phyloP scores from a whole-genome alignment of 2,329 filamentous ascomycete genomes.

The Fusarium drepaniforme region DNA sequence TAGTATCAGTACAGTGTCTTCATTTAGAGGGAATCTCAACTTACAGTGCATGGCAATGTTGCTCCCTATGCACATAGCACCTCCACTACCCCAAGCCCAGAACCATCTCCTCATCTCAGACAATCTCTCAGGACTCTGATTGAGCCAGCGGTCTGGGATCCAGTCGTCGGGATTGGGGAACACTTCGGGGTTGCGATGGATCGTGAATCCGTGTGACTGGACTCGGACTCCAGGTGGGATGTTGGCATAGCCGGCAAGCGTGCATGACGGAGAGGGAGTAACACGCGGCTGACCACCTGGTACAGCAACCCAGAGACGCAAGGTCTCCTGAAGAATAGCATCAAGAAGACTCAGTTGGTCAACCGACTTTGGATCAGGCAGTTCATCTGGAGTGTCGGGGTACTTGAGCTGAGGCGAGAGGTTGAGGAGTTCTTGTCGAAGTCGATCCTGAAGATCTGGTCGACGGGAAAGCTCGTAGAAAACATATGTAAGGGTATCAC shows the following conservation, averaged over 20 bases:
- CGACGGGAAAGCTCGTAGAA: slow-evolving; percentile 10
- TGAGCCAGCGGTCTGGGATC: background rate
- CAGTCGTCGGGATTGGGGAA: slow-evolving; percentile 7
- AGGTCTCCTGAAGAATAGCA: slow-evolving; percentile 7
- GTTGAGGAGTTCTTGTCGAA: background rate
- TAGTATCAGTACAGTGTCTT: background rate
- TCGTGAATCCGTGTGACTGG: background rate
- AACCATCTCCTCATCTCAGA: slow-evolving; percentile 13
- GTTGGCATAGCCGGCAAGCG: slow-evolving; percentile 2
- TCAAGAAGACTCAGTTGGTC: slow-evolving; percentile 7
- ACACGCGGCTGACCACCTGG: slow-evolving; percentile 12
- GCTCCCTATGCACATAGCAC: slow-evolving; percentile 13
- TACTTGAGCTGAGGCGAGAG: background rate
- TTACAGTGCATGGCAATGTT: slow-evolving; percentile 13
- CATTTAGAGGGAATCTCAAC: background rate
- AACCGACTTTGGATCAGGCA: slow-evolving; percentile 8
- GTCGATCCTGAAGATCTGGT: slow-evolving; percentile 5
- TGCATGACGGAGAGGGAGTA: background rate
- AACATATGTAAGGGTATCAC: slow-evolving; percentile 5
- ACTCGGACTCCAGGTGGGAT: slow-evolving; percentile 6
- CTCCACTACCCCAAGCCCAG: slow-evolving; percentile 16
- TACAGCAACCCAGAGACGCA: slow-evolving; percentile 8
- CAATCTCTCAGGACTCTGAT: background rate
- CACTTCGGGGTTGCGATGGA: slow-evolving; percentile 11
- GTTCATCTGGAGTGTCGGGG: background rate